Percentiles rank a stretch among this genome's conserved stretches.
phyloP scores from a whole-genome alignment of 441 rosid species.

The Codiaeum variegatum region DNA sequence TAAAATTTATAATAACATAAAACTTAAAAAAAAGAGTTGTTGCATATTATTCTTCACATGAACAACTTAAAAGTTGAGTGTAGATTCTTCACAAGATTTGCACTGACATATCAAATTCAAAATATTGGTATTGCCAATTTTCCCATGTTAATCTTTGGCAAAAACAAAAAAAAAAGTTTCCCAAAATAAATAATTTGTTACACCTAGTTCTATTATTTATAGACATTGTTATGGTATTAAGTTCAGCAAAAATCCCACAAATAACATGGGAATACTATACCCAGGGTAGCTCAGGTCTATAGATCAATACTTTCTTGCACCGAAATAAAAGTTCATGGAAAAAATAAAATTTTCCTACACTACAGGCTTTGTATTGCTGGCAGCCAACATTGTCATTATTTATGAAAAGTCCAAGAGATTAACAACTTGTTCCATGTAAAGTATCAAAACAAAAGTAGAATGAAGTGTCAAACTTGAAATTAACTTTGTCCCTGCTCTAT shows the following conservation, averaged over 20 bases:
- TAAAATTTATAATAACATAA: not conserved
- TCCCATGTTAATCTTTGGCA: no score
- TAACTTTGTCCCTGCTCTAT: not conserved
- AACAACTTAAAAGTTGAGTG: constrained; percentile 41
- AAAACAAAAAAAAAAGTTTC: no score
- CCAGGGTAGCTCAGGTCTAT: not conserved
- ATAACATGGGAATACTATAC: not conserved
- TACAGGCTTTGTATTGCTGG: not conserved
- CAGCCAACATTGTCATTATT: not conserved
- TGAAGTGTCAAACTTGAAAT: not conserved
- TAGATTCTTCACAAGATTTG: constrained; percentile 64
- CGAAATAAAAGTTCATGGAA: not conserved
- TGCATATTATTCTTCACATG: constrained; percentile 23
- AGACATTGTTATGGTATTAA: not conserved
- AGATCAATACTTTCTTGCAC: not conserved
- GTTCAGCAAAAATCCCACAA: not conserved
- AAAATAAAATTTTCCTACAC: not conserved
- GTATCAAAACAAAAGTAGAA: not conserved
- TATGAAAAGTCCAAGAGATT: not conserved
- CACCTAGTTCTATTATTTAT: not conserved
- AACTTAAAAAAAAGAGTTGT: not conserved
- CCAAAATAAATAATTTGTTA: not conserved
- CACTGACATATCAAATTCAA: constrained; percentile 43
- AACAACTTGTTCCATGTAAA: not conserved
- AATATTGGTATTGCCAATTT: no score